Evolutionary conservation across 1,139 yeast species (phyloP), one percentile per base, ranked within the genome.

Genomic region (Debaryomycetaceae sp.): DNA sequence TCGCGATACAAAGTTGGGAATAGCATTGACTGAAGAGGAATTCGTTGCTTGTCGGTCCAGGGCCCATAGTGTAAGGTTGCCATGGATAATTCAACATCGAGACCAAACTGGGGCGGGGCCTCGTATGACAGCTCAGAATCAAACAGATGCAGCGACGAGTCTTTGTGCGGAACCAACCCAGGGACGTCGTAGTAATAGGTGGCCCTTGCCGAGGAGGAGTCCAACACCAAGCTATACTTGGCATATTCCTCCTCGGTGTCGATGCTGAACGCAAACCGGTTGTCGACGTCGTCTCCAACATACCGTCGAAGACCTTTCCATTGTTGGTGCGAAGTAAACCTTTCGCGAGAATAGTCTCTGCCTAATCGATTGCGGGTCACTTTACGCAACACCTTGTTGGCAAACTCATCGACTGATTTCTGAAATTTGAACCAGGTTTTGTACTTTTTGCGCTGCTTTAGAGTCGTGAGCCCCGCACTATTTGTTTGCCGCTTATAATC

Each of bases 1-100:
- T 85, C 85, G 29, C 80, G 59, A 19, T 83, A 75, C 5, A 78
- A 53, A 0, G 72, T 53, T 0, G 98, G 98, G 38, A 81, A 75
- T 24, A 91, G 61, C 59, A 79, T 61, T 7, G 65, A 58, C 38
- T 82, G 91, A 7, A 89, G 48, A 1, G 80, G 74, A 2, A 68
- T 67, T 15, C 95, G 53, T 51, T 91, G 95, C 27, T 89, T 74
- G 38, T 89, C 95, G 0, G 96, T 83, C 96, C 97, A 89, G 0
- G 98, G 95, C 0, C 98, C 98, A 48, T 85, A 89, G 43, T 82
- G 82, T 1, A 86, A 61, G 0, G 85, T 79, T 0, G 89, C 79
- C 38, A 73, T 70, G 1, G 72, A 67, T 4, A 86, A 45, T 13
- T 64, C 66, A 12, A 88, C 35, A 35, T 82, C 82, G 4, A 80